Percentiles rank a stretch among this genome's conserved stretches.
Conservation (phyloP, 2,329 filamentous ascomycete genomes). For the Grosmannia clavigera region DNA sequence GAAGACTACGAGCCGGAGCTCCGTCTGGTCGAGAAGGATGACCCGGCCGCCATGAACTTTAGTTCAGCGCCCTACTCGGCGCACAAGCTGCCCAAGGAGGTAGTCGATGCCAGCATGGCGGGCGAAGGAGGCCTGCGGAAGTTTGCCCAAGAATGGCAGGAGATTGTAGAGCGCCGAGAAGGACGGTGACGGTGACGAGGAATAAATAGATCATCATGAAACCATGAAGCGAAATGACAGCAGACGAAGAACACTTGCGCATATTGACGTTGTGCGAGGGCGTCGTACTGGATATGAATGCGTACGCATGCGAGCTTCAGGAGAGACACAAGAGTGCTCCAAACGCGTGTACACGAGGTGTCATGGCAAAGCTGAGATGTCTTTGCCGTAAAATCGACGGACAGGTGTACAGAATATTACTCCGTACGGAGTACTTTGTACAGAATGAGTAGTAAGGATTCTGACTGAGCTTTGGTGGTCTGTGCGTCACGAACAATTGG, state of each 20-base stretch:
- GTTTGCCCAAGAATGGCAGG: conserved; percentile 65
- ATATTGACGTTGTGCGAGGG: no score
- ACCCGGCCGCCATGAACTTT: conserved; percentile 77
- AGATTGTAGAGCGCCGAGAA: conserved; percentile 24
- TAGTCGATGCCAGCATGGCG: conserved; percentile 58
- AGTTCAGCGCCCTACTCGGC: conserved; percentile 80
- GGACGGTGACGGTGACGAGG: neutral
- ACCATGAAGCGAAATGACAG: neutral
- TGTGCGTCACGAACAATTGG: conserved; percentile 1
- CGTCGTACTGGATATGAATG: neutral
- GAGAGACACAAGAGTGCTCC: neutral
- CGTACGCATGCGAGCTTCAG: neutral
- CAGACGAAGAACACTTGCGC: neutral
- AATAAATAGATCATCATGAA: neutral
- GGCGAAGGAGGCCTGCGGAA: conserved; percentile 70
- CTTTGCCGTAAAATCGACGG: no score
- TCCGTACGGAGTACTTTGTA: neutral
- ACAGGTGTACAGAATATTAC: no score
- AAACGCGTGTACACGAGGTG: neutral
- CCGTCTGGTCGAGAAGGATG: conserved; percentile 67
- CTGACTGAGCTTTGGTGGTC: neutral
- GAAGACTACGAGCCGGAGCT: conserved; percentile 60
- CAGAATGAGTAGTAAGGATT: neutral
- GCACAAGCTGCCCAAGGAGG: conserved; percentile 88
- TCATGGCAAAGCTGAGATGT: neutral